Evolutionary conservation across 2,329 filamentous ascomycete species (phyloP), one percentile per base, ranked within the genome.

Genomic region (Neobulgaria alba): DNA sequence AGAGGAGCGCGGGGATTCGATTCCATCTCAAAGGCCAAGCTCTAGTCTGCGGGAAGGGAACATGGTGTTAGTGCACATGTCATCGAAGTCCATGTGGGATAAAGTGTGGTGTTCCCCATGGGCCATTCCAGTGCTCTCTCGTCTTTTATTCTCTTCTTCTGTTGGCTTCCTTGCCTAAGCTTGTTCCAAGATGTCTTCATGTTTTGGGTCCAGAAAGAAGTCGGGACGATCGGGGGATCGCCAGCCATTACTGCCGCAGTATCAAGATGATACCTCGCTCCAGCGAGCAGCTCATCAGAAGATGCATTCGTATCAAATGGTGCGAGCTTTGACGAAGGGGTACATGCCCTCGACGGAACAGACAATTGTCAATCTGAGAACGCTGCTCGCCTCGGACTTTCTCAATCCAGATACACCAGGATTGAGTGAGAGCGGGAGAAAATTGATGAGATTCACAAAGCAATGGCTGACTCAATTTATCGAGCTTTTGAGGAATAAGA

Each of bases 261-360:
- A 92, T 69, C 71, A 79, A 55, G 82, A 93, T 61, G 85, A 92
- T 55, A 94, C 89, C 1, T 66, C 71, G 21, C 67, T 89, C 39
- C 85, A 95, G 71, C 72, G 79, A 35, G 71, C 79, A 54, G 72
- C 94, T 43, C 85, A 90, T 57, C 79, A 90, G 62, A 95, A 95
- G 69, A 74, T 96, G 46, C 90, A 95, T 64, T 82, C 82, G 18
- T 95, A 95, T 59, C 87, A 95, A 68, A 94, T 95, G 82, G 60
- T 88, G 19, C 76, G 85, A 39, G 90, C 90, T 40, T 61, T 95
- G 8, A 75, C 76, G 1, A 77, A 85, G 56, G 90, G 90, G 4
- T 95, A 80, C 63, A 89, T 96, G 83, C 90, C 90, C 34, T 92
- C 86, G 4, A 95, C 85, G 9, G 82, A 92, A 52, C 90, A 96